Percentiles rank a stretch among this genome's conserved stretches.
phyloP scores from a whole-genome alignment of 2,329 filamentous ascomycete genomes.

The Aspergillus piperis region DNA sequence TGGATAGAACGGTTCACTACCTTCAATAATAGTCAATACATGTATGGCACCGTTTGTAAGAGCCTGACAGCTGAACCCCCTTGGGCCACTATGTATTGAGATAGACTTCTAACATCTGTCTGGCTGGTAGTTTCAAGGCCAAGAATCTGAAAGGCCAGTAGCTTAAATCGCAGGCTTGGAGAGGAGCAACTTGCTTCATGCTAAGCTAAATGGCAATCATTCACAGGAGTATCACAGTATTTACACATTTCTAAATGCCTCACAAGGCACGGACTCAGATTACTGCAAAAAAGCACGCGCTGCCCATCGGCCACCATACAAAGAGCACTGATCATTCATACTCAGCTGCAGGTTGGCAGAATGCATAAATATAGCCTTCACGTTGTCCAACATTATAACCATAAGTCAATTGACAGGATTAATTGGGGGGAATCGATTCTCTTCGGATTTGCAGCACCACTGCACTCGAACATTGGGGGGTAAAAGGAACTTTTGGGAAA shows the following conservation, averaged over 20 bases:
- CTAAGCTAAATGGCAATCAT: not conserved
- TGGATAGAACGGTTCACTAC: too few relatives aligned
- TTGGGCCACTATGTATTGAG: too few relatives aligned
- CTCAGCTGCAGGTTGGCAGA: not conserved
- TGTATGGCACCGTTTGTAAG: too few relatives aligned
- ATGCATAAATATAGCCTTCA: not conserved
- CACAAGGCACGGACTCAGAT: not conserved
- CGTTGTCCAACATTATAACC: slow-evolving; percentile 5
- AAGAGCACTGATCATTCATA: not conserved
- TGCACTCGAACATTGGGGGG: not conserved
- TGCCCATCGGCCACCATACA: not conserved
- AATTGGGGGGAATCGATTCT: slow-evolving; percentile 12
- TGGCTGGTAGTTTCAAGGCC: too few relatives aligned
- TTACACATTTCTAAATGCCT: not conserved
- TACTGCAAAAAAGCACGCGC: not conserved
- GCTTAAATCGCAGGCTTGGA: too few relatives aligned
- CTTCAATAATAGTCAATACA: too few relatives aligned
- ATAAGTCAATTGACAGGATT: slow-evolving; percentile 15
- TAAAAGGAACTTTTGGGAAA: slow-evolving; percentile 18
- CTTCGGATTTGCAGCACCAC: not conserved
- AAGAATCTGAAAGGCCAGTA: too few relatives aligned
- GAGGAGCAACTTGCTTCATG: too few relatives aligned
- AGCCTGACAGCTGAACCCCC: too few relatives aligned
- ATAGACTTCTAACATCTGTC: too few relatives aligned
- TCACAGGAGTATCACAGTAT: not conserved